Conservation (phyloP, 2,329 filamentous ascomycete genomes). For the Colletotrichum karsti region DNA sequence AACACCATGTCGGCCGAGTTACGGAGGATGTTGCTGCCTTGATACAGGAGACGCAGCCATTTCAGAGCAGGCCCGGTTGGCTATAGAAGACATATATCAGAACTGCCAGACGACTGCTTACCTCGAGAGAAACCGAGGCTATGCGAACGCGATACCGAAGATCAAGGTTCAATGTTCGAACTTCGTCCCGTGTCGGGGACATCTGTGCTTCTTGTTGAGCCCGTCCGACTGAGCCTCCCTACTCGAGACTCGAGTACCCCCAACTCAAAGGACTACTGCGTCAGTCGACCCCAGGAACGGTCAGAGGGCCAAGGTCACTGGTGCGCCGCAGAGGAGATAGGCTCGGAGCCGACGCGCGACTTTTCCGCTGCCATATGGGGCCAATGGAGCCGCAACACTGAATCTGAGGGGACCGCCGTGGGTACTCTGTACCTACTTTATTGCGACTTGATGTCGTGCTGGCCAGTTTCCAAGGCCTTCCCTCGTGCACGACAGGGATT, state of each 20-base stretch:
- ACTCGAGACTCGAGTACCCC: no score
- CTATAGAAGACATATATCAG: not conserved
- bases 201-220: not conserved
- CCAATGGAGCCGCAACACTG: constrained; percentile 1
- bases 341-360: constrained; percentile 24
- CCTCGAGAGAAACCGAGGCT: not conserved
- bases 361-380: not conserved
- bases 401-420: constrained; percentile 16
- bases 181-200: constrained; percentile 7
- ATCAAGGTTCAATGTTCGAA: constrained; percentile 1
- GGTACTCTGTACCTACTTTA: constrained; percentile 14
- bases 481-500: constrained; percentile 20
- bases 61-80: not conserved
- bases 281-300: no score
- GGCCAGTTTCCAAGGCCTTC: constrained; percentile 17
- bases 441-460: constrained; percentile 25
- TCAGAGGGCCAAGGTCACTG: no score
- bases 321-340: not conserved
- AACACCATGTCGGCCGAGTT: constrained; percentile 19
- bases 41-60: not conserved
- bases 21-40: not conserved
- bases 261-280: no score
- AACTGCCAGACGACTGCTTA: not conserved
- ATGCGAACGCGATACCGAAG: constrained; percentile 18
- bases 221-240: not conserved